Evolutionary conservation across 1,284 basidiomycete genomes (phyloP), one percentile per base, ranked within the genome.

Genomic region (Tilletiopsis washingtonensis): DNA sequence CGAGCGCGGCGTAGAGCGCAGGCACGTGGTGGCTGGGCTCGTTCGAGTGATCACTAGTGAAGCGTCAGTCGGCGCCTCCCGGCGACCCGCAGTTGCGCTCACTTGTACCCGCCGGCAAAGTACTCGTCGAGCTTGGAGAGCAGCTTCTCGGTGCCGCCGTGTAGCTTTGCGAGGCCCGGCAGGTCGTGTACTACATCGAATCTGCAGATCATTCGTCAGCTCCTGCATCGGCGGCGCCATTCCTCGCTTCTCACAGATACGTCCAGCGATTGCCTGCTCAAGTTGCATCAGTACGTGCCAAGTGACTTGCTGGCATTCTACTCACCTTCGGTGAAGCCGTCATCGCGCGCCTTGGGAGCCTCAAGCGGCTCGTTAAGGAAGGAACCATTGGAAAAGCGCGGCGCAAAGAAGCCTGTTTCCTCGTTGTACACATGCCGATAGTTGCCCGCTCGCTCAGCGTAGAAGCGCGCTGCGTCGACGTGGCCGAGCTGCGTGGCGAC

Each of bases 21-120:
- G 87, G 86, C 36, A 87, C 85, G 62, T 87, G 85, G 54, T 86
- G 85, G 1, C 84, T 85, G 6, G 75, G 85, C 78, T 88, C 86
- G 64, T 89, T 90, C 1, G 82, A 84, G 62, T 88, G 86, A 59
- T 86, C 82, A 62, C n/a, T n/a, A n/a, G n/a, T n/a, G n/a, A n/a
- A n/a, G n/a, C n/a, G n/a, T n/a, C n/a, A n/a, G n/a, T n/a, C n/a
- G n/a, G n/a, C n/a, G n/a, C n/a, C n/a, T n/a, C n/a, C n/a, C n/a
- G n/a, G n/a, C n/a, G n/a, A n/a, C n/a, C n/a, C n/a, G n/a, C n/a
- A n/a, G n/a, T n/a, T n/a, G n/a, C n/a, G n/a, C n/a, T n/a, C n/a
- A n/a, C n/a, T 88, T 88, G 64, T 88, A 84, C 0, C 84, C 85
- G 36, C 83, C 84, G 54, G 82, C 76, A 55, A 88, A 89, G 76